These are phyloP conservation scores for Galeopsis tetrahit DNA, from an alignment of 257 asterid genomes.

Conservation along the genomic window DNA sequence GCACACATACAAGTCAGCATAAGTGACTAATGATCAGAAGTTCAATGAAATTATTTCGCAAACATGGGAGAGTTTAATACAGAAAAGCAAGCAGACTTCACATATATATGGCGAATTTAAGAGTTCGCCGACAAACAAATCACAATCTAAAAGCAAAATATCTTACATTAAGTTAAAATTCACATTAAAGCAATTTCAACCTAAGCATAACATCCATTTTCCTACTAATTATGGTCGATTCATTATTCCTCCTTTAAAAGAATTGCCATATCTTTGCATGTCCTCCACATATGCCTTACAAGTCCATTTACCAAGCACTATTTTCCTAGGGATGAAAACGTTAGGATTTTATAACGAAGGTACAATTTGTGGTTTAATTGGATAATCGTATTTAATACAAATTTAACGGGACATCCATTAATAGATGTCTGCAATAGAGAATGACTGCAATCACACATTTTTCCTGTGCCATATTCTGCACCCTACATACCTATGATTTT, in stretches of 20 bases:
- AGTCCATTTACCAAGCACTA: neutral
- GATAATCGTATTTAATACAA: neutral
- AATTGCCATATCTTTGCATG: neutral
- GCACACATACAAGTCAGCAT: neutral
- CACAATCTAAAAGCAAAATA: neutral
- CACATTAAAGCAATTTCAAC: neutral
- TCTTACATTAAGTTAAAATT: neutral
- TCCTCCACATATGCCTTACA: neutral
- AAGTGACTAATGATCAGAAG: neutral
- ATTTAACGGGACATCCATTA: neutral
- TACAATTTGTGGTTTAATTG: neutral
- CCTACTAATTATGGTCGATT: neutral
- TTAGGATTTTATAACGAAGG: neutral
- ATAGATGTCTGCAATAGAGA: neutral
- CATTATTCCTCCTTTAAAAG: neutral
- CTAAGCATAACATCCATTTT: neutral
- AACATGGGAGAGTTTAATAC: neutral
- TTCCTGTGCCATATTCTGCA: constrained; percentile 6
- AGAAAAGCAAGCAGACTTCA: constrained; percentile 5
- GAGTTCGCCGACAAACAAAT: neutral
- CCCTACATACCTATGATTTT: neutral
- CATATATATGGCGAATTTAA: neutral
- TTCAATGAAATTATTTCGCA: neutral
- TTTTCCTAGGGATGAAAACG: neutral
- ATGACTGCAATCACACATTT: neutral